These are phyloP conservation scores for Triticum timopheevii DNA, from an alignment of 176 grass and related monocot species.

Conservation along the genomic window DNA sequence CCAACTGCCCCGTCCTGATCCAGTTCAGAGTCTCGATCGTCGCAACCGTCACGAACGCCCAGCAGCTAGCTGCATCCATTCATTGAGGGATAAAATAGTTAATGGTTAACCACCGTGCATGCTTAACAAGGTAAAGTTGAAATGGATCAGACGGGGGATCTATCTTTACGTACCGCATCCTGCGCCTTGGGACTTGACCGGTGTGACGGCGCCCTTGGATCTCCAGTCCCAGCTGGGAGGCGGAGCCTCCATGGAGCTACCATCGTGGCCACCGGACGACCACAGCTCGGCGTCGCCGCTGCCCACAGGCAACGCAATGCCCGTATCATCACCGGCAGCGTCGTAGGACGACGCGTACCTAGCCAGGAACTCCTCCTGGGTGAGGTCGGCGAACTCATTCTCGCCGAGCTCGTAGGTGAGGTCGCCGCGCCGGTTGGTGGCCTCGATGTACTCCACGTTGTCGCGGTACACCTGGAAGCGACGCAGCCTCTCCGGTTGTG, in stretches of 20 bases:
- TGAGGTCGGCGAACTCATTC: conserved; percentile 62
- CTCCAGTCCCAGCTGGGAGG: conserved; percentile 38
- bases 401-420: conserved; percentile 42
- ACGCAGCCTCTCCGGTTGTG: conserved; percentile 26
- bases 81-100: too few species aligned
- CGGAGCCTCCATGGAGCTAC: background rate
- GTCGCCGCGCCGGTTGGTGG: conserved; percentile 14
- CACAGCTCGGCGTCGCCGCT: background rate
- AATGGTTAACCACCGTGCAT: too few species aligned
- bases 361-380: conserved; percentile 43
- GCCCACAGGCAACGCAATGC: background rate
- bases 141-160: too few species aligned
- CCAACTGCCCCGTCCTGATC: conserved; percentile 30
- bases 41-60: conserved; percentile 57
- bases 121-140: background rate
- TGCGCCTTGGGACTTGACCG: conserved; percentile 31
- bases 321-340: too few species aligned
- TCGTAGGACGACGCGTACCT: background rate
- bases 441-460: conserved; percentile 45
- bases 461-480: conserved; percentile 48
- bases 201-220: conserved; percentile 25
- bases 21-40: conserved; percentile 49
- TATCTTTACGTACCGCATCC: background rate
- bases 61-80: conserved; percentile 36
- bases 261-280: background rate